Conservation (phyloP, 78 protist genomes). For the Protostelium mycophagum region DNA sequence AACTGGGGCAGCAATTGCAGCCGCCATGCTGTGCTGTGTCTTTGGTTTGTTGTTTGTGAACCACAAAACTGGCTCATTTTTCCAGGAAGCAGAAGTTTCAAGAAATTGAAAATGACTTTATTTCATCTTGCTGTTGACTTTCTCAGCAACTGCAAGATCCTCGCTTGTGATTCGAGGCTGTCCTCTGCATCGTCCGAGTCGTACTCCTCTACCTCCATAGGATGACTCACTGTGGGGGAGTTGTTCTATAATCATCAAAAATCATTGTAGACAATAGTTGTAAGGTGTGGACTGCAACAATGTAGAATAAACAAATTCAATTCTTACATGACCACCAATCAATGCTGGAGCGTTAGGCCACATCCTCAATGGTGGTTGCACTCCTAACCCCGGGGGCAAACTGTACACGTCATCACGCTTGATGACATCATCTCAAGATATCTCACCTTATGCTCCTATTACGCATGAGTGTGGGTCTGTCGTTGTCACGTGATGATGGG, state of each 20-base stretch:
- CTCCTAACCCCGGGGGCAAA: neutral
- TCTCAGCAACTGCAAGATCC: neutral
- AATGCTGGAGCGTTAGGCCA: too few species aligned
- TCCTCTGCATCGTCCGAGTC: neutral
- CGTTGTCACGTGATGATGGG: neutral
- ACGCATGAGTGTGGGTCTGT: neutral
- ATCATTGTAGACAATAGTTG: too few species aligned
- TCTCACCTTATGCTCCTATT: neutral
- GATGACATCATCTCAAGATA: neutral
- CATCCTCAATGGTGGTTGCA: neutral
- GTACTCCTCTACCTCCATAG: neutral
- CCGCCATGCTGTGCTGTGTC: too few species aligned
- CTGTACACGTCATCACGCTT: neutral
- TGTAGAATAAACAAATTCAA: neutral
- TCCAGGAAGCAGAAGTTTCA: too few species aligned
- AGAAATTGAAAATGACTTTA: too few species aligned
- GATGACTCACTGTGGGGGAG: too few species aligned
- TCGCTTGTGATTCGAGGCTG: neutral
- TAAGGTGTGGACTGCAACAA: neutral
- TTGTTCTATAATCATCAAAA: too few species aligned
- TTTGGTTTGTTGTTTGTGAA: too few species aligned
- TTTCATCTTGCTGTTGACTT: too few species aligned
- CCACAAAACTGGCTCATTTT: too few species aligned
- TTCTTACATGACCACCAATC: neutral
- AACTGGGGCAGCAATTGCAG: too few species aligned